Evolutionary conservation across 1,284 basidiomycete genomes (phyloP).

Genomic region (Ustilago hordei): DNA sequence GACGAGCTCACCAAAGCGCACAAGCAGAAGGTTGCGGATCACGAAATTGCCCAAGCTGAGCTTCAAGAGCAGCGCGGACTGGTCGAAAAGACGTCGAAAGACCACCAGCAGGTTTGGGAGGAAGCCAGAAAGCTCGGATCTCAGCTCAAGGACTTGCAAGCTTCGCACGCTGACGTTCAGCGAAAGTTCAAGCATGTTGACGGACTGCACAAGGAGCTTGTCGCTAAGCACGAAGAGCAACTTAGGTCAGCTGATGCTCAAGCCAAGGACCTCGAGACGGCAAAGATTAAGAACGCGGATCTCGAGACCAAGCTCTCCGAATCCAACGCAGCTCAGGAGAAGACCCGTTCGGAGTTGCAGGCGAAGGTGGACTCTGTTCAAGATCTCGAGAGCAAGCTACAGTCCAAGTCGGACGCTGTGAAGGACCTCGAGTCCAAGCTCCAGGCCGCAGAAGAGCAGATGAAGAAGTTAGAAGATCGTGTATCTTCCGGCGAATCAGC

Average conservation of each 20-base stretch:
- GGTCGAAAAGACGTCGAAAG: conserved; percentile 16
- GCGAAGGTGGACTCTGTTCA: conserved; percentile 13
- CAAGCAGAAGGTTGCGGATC: conserved; percentile 24
- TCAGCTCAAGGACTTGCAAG: conserved; percentile 17
- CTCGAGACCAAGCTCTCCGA: conserved; percentile 29
- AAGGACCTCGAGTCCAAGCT: conserved; percentile 36
- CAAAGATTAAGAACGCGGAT: conserved; percentile 13
- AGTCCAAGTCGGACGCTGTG: conserved; percentile 12
- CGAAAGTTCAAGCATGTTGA: conserved; percentile 20
- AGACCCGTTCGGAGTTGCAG: conserved; percentile 14
- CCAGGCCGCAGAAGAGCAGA: conserved; percentile 6
- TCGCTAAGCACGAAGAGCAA: conserved; percentile 21
- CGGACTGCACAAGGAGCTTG: conserved; percentile 15
- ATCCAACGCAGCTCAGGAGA: conserved; percentile 10
- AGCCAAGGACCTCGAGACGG: conserved; percentile 17
- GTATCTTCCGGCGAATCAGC: conserved; percentile 23
- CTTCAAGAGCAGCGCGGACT: conserved; percentile 31
- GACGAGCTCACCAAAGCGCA: conserved; percentile 27
- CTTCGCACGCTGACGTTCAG: conserved; percentile 23
- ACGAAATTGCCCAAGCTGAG: conserved; percentile 22
- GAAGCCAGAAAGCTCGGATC: conserved; percentile 21
- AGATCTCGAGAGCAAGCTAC: conserved; percentile 30
- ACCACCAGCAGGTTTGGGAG: conserved; percentile 17
- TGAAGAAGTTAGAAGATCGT: conserved; percentile 23
- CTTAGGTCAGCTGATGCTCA: conserved; percentile 14